Evolutionary conservation across 108 stramenopile genomes (phyloP), one percentile per base, ranked within the genome.

Genomic region (Pelagomonas calceolata): DNA sequence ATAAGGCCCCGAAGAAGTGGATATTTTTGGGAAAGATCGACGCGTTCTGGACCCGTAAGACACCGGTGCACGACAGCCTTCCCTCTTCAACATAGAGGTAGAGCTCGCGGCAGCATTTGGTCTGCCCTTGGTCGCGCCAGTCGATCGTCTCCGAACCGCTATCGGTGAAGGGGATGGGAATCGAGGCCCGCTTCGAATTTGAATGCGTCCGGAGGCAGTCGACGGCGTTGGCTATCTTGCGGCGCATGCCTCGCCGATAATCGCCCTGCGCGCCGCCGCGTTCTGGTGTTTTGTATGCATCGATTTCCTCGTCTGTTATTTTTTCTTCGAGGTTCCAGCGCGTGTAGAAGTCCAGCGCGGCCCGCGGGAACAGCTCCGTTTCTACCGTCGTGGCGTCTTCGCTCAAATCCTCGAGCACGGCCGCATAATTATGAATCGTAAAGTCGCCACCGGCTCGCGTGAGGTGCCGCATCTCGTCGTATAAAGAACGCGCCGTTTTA

Each of bases 261-360:
- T 86, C 85, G 32, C 85, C 85, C 73, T 86, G 85, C 10, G 75
- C 83, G 34, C 85, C 85, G 39, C 85, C 85, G 32, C 85, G 77
- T 63, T 84, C 81, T 35, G 63, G 45, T 43, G 80, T 30, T 30
- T 80, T 81, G 80, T 80, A 86, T 32, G 35, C 66, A 7, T 82
- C 78, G 29, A 71, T 69, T 31, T 84, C 81, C 70, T 81, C 85
- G 46, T 70, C 64, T 14, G 74, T 78, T 45, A 82, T 78, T 7
- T 79, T 79, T 79, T 81, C 79, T 18, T 83, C 85, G 80, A 85
- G 81, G 68, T 85, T 85, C 36, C 83, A 81, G 36, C 74, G 70
- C 26, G 85, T 83, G 67, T 85, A 85, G 32, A 81, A 83, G 21
- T 84, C 81, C 26, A 86, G 75, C 26, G 85, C 85, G 36, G 74